Percentiles rank a stretch among this genome's conserved stretches.
Conservation (phyloP, 257 asterid species). For the Voacanga thouarsii region DNA sequence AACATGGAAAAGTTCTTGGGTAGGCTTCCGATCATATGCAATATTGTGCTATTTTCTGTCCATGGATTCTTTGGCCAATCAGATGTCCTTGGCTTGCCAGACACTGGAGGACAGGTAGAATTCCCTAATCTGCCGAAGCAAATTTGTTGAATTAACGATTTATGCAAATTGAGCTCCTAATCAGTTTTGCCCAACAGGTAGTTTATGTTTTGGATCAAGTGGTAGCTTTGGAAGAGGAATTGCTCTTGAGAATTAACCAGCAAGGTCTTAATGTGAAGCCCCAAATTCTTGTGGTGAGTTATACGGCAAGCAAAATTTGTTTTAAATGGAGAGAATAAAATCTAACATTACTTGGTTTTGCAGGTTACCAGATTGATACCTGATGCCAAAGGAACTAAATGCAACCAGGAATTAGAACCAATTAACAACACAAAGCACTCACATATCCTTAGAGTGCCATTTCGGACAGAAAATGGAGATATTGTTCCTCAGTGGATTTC, state of each 20-base stretch:
- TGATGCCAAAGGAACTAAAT: conserved; percentile 85
- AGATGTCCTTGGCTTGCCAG: conserved; percentile 91
- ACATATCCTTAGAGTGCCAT: conserved; percentile 85
- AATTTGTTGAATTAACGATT: neutral
- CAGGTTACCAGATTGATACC: conserved; percentile 89
- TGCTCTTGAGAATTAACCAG: conserved; percentile 74
- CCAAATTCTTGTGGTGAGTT: conserved; percentile 80
- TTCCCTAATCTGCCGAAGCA: neutral
- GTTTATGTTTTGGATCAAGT: conserved; percentile 97
- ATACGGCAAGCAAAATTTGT: neutral
- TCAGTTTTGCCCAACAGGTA: conserved; percentile 39
- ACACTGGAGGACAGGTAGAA: conserved; percentile 91
- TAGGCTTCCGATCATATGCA: conserved; percentile 72
- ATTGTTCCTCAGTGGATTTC: conserved; percentile 82
- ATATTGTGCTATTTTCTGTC: conserved; percentile 70
- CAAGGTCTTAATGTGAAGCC: conserved; percentile 87
- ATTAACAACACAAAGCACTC: conserved; percentile 74
- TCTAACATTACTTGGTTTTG: conserved; percentile 10
- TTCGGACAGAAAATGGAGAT: conserved; percentile 69
- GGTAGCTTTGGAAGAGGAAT: conserved; percentile 79
- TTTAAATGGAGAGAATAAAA: neutral
- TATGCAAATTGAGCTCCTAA: neutral
- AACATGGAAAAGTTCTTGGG: conserved; percentile 60
- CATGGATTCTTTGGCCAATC: conserved; percentile 94
- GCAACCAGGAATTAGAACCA: conserved; percentile 75